These are phyloP conservation scores for Mortierella sp. DNA, from an alignment of 371 early-diverging fungal species.

Conservation along the genomic window DNA sequence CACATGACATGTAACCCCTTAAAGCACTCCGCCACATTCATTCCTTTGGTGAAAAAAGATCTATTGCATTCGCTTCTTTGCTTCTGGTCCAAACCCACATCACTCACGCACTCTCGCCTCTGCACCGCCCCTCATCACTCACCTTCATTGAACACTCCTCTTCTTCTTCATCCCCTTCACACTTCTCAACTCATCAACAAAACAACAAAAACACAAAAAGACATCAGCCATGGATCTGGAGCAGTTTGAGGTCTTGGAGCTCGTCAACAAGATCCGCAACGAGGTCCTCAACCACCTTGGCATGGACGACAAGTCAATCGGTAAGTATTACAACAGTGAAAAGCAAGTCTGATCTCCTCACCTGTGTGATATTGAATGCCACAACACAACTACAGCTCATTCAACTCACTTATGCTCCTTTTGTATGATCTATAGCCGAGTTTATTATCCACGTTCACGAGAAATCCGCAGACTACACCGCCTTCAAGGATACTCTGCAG, in stretches of 20 bases:
- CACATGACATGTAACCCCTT: constrained; percentile 15
- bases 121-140: neutral
- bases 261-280: constrained; percentile 92
- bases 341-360: neutral
- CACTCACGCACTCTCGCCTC: neutral
- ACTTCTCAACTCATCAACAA: neutral
- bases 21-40: neutral
- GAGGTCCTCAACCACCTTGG: constrained; percentile 95
- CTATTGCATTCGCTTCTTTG: neutral
- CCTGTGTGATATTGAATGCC: neutral
- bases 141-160: neutral
- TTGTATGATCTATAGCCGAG: constrained; percentile 69
- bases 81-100: neutral
- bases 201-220: neutral
- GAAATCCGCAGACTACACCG: constrained; percentile 68
- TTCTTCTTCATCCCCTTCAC: neutral
- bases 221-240: constrained; percentile 68
- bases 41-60: neutral
- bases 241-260: constrained; percentile 89
- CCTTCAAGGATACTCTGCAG: constrained; percentile 81
- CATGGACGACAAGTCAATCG: constrained; percentile 87
- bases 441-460: constrained; percentile 85
- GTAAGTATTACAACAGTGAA: constrained; percentile 49
- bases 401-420: neutral
- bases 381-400: neutral